These are phyloP conservation scores for Gaillardinia entomophila DNA, from an alignment of 805 yeast genomes.

Conservation along the genomic window DNA sequence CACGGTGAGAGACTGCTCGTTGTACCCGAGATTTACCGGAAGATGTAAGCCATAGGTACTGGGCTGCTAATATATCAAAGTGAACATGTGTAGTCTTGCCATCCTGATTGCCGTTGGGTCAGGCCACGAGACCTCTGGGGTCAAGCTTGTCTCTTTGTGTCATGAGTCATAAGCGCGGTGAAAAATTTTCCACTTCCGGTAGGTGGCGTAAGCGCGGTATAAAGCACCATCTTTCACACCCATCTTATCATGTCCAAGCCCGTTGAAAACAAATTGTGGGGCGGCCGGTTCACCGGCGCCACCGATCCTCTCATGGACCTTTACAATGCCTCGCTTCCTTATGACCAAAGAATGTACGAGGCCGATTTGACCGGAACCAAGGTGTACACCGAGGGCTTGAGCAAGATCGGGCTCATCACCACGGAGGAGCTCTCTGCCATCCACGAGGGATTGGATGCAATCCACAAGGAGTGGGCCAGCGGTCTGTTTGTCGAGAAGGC, in stretches of 20 bases:
- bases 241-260: conserved; percentile 31
- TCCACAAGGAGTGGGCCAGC: conserved; percentile 77
- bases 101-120: too few species aligned
- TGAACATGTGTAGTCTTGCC: too few species aligned
- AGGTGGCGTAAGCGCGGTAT: neutral
- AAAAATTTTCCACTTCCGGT: neutral
- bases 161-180: neutral
- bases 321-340: conserved; percentile 94
- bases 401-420: conserved; percentile 71
- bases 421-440: conserved; percentile 70
- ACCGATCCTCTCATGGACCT: conserved; percentile 97
- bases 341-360: conserved; percentile 89
- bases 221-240: neutral
- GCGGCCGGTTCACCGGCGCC: conserved; percentile 96
- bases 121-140: too few species aligned
- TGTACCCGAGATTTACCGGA: conserved; percentile 97
- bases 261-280: conserved; percentile 83
- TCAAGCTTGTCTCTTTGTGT: too few species aligned
- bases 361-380: conserved; percentile 94
- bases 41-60: conserved; percentile 96
- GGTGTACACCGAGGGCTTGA: conserved; percentile 84
- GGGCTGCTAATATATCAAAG: too few species aligned
- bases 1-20: conserved; percentile 96
- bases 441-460: conserved; percentile 71
- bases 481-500: conserved; percentile 65